Evolutionary conservation across 1,284 basidiomycete species (phyloP), one percentile per base, ranked within the genome.

Genomic region (Tilletia horrida): DNA sequence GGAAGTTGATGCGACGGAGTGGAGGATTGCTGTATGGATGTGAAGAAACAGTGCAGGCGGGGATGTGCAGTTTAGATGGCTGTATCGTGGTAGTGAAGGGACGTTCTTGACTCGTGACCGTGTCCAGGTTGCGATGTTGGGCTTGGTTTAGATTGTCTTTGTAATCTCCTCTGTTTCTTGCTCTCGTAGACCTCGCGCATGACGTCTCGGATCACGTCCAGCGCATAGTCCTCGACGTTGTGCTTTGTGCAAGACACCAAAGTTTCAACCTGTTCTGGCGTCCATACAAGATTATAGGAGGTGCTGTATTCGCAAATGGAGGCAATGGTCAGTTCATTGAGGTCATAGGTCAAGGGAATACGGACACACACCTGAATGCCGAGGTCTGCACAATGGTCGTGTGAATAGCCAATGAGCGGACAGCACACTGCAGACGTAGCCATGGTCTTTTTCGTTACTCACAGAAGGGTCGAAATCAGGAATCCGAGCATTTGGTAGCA

Each of bases 241-340:
- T 70, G 71, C 66, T 67, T 63, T 6, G 75, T 61, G 11, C 76
- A 76, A 25, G 50, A 68, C 9, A 76, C 67, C 6, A 79, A 52
- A 14, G 71, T 74, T 21, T 73, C 57, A 25, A 80, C 76, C 67
- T 80, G 75, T 16, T 73, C 70, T 1, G 76, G 72, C 8, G 74
- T 77, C 78, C 78, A 80, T 18, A 80, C 74, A 25, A 80, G 69
- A 59, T 80, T 80, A 63, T 80, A 80, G 57, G 76, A 78, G 35
- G 76, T 80, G 64, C 75, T 78, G 65, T 29, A 35, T 9, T 8
- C 23, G 29, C 13, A 42, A 35, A 27, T 21, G 35, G 50, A 45
- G 42, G 35, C 13, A 21, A 45, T 45, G 23, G 29, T n/a, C 50
- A 50, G 13, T 18, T 44, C 42, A 43, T 47, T 23, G 21, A 25